A percentile compares a stretch with the other conserved stretches of the same genome.
Evolutionary conservation across 768 basidiomycete species (phyloP).

Genomic region (Russula brevipes): DNA sequence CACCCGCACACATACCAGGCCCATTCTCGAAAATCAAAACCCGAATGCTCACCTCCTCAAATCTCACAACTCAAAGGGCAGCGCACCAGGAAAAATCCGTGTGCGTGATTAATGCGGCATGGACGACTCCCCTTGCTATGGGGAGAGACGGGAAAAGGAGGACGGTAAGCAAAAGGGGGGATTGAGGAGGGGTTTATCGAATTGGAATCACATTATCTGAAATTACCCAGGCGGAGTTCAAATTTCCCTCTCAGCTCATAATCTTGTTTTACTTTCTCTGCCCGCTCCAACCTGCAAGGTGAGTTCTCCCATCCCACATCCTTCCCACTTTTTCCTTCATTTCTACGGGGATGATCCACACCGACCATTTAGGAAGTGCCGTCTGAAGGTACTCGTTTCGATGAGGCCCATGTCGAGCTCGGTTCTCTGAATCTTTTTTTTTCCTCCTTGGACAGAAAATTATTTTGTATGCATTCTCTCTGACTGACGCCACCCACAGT

Average conservation of each 20-base stretch:
- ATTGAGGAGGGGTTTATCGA: conserved; percentile 16
- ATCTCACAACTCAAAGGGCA: not conserved
- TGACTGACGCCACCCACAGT: not conserved
- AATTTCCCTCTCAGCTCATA: conserved; percentile 21
- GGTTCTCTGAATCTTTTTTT: conserved; percentile 22
- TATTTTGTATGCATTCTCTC: not conserved
- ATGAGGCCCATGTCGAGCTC: conserved; percentile 20
- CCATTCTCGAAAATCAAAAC: conserved; percentile 8
- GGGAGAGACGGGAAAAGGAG: conserved; percentile 2
- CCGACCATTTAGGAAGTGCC: conserved; percentile 28
- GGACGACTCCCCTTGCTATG: conserved; percentile 4
- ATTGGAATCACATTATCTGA: conserved; percentile 18
- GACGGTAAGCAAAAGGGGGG: conserved; percentile 6
- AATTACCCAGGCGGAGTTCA: conserved; percentile 19
- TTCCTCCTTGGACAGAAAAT: not conserved
- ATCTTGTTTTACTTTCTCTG: conserved; percentile 7
- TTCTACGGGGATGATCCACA: conserved; percentile 14
- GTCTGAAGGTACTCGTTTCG: conserved; percentile 18
- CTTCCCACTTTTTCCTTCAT: not conserved
- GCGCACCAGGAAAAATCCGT: not conserved
- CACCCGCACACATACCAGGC: not conserved
- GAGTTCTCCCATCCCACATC: not conserved
- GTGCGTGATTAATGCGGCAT: not conserved
- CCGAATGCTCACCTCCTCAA: conserved; percentile 9
- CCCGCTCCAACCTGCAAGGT: not conserved